phyloP scores from a whole-genome alignment of 1,139 yeast species.

The Pichia sp. region DNA sequence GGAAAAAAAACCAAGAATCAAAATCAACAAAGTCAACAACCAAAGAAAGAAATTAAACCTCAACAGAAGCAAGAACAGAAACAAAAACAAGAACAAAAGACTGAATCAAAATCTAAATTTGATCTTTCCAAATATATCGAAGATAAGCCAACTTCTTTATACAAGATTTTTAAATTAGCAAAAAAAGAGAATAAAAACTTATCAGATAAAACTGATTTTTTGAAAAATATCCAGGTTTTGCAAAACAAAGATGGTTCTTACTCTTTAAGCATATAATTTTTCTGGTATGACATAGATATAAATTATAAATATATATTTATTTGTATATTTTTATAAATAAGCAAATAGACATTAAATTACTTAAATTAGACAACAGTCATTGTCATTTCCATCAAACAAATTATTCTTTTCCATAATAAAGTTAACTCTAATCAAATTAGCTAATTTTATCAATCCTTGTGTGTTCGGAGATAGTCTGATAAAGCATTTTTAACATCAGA shows the following conservation, averaged over 20 bases:
- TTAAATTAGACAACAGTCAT: slow-evolving; percentile 15
- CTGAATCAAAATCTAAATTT: slow-evolving; percentile 19
- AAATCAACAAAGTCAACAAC: too few relatives aligned
- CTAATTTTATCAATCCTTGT: slow-evolving; percentile 59
- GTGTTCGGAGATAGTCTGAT: slow-evolving; percentile 61
- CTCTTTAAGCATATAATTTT: not conserved
- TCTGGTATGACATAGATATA: too few relatives aligned
- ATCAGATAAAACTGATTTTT: slow-evolving; percentile 25
- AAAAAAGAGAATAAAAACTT: slow-evolving; percentile 24
- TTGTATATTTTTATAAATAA: too few relatives aligned
- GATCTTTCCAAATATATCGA: slow-evolving; percentile 20
- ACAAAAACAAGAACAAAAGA: slow-evolving; percentile 13
- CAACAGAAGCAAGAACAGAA: slow-evolving; percentile 14
- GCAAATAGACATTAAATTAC: too few relatives aligned
- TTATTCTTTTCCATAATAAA: slow-evolving; percentile 47
- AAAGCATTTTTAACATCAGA: slow-evolving; percentile 36
- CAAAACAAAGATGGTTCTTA: slow-evolving; percentile 26
- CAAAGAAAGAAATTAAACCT: slow-evolving; percentile 18
- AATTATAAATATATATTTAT: too few relatives aligned
- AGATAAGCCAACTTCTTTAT: slow-evolving; percentile 22
- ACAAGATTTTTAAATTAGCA: slow-evolving; percentile 28
- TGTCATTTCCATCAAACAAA: too few relatives aligned
- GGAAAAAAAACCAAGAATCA: slow-evolving; percentile 47
- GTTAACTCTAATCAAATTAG: slow-evolving; percentile 50
- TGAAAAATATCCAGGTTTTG: slow-evolving; percentile 25